Evolutionary conservation across 495 filamentous ascomycete genomes (phyloP), one percentile per base, ranked within the genome.

Genomic region (Penicillium ochrochloron): DNA sequence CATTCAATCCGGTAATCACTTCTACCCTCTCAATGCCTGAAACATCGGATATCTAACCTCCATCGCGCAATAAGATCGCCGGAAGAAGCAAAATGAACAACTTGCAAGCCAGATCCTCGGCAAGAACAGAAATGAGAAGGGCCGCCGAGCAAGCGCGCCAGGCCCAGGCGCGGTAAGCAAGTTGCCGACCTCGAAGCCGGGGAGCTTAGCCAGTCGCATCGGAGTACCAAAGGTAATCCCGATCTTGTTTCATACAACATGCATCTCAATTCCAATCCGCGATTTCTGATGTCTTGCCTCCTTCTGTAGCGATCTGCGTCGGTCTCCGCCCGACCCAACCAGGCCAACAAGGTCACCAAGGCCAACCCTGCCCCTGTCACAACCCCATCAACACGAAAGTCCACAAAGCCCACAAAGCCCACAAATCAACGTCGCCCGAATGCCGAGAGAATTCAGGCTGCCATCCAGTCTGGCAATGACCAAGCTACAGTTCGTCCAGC

Each of bases 21-120:
- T 8, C 8, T 44, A 2, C 12, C 33, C 42, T 54, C 53, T 29
- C 33, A 52, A 27, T 53, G 17, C 48, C 41, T n/a, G 37, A 3
- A 15, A 19, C 17, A 50, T 39, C 19, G 2, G 46, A n/a, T 48
- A 59, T 57, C 65, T 60, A 31, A 60, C 63, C 52, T 51, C 33
- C 61, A 42, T 51, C 57, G 23, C 31, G 59, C 58, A 37, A 46
- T 66, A 61, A 89, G 90, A 85, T 70, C 90, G 90, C 46, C 82
- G 88, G 66, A 87, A 88, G 71, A 87, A 87, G 73, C 86, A 88
- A 71, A 86, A 90, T 63, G 84, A 92, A 73, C 80, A 82, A 7
- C 85, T 96, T 6, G 92, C 92, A 44, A 85, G 86, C 42, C 81
- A 87, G 65, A 87, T 95, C 25, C 85, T 94, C 50, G 84, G 84